These are phyloP conservation scores for Paulownia fortunei DNA, from an alignment of 257 asterid genomes.

Conservation along the genomic window DNA sequence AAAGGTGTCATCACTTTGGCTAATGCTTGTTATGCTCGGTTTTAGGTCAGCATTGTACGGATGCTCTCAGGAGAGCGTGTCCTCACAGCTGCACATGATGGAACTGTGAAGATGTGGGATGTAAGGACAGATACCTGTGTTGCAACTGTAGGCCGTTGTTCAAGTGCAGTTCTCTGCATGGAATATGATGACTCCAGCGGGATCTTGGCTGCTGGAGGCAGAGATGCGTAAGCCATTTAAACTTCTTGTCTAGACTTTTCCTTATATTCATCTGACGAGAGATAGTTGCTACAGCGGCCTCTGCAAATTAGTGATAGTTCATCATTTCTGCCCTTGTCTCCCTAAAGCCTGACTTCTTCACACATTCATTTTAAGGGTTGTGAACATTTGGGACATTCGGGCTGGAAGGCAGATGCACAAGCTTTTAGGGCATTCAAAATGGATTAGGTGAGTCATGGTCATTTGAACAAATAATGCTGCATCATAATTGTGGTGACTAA, in stretches of 20 bases:
- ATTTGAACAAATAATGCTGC: constrained; percentile 31
- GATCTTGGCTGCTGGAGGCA: constrained; percentile 92
- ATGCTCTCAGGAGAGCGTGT: constrained; percentile 99
- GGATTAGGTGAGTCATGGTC: constrained; percentile 73
- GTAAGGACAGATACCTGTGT: constrained; percentile 98
- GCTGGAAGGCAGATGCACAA: constrained; percentile 92
- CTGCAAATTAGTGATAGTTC: constrained; percentile 18
- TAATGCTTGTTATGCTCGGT: constrained; percentile 37
- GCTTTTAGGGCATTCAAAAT: constrained; percentile 90
- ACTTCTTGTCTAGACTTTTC: constrained; percentile 5
- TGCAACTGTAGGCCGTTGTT: constrained; percentile 94
- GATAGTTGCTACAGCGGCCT: constrained; percentile 9
- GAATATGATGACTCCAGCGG: constrained; percentile 93
- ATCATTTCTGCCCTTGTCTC: constrained; percentile 34
- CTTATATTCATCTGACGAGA: constrained; percentile 20
- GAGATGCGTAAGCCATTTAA: constrained; percentile 75
- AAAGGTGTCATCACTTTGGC: not conserved
- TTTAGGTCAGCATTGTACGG: constrained; percentile 86
- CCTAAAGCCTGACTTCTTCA: constrained; percentile 34
- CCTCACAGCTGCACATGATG: constrained; percentile 96
- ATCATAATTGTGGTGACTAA: constrained; percentile 38
- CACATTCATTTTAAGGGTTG: constrained; percentile 58
- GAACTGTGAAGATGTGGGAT: constrained; percentile 99
- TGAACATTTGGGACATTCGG: constrained; percentile 93
- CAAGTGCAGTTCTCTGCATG: constrained; percentile 94